Evolutionary conservation across 805 yeast species (phyloP).

Genomic region (Kregervanrija pseudodelftensis): DNA sequence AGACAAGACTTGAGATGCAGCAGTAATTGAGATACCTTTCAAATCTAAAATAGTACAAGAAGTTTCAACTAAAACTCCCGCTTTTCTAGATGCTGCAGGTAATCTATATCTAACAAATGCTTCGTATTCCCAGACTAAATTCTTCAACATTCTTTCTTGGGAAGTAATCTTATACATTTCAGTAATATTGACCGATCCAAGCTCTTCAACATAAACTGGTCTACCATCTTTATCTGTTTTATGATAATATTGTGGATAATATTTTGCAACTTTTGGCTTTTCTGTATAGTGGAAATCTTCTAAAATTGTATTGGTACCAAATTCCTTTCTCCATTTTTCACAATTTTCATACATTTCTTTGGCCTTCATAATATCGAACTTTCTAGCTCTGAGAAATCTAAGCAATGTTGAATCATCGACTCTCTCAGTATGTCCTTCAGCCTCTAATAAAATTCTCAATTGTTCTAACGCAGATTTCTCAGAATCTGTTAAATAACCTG

Average conservation of each 20-base stretch:
- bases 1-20: conserved; percentile 78
- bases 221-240: conserved; percentile 96
- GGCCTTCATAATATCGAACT: conserved; percentile 78
- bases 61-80: conserved; percentile 78
- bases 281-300: conserved; percentile 88
- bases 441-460: conserved; percentile 50
- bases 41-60: conserved; percentile 94
- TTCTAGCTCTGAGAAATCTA: conserved; percentile 91
- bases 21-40: conserved; percentile 82
- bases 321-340: conserved; percentile 87
- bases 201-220: conserved; percentile 90
- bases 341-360: conserved; percentile 77
- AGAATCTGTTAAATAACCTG: conserved; percentile 67
- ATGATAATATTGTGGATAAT: conserved; percentile 95
- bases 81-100: conserved; percentile 89
- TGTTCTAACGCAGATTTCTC: conserved; percentile 56
- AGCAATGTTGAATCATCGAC: conserved; percentile 78
- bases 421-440: conserved; percentile 65
- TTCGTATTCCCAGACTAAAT: conserved; percentile 97
- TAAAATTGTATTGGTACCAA: conserved; percentile 80
- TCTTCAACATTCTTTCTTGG: conserved; percentile 92
- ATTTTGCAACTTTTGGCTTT: conserved; percentile 81
- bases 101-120: conserved; percentile 75
- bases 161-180: conserved; percentile 92
- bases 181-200: conserved; percentile 82